Conservation (phyloP, 2,329 filamentous ascomycete species). For the Endoconidiophora laricicola region DNA sequence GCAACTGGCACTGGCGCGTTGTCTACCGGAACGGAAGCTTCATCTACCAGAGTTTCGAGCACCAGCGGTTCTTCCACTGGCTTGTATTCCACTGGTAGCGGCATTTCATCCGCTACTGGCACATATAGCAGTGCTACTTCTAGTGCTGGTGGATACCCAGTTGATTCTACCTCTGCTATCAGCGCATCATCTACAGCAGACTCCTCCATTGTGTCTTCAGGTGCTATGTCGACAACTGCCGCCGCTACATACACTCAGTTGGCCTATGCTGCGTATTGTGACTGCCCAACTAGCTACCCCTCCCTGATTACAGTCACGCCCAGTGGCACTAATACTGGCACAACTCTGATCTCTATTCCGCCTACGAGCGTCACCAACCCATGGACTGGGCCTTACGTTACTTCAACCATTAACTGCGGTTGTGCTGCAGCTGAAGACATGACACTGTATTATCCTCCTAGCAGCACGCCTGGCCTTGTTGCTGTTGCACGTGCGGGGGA, state of each 20-base stretch:
- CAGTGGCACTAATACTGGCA: slow-evolving; percentile 6
- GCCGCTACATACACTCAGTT: not conserved
- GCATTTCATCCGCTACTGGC: not conserved
- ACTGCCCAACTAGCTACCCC: slow-evolving; percentile 7
- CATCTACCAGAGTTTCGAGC: not conserved
- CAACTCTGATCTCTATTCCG: slow-evolving; percentile 6
- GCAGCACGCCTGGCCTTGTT: slow-evolving; percentile 1
- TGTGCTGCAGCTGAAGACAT: slow-evolving; percentile 1
- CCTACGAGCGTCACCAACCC: slow-evolving; percentile 9
- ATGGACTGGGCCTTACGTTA: slow-evolving; percentile 6
- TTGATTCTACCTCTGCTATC: not conserved
- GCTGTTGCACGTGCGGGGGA: not conserved
- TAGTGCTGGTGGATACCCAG: not conserved
- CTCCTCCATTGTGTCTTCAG: not conserved
- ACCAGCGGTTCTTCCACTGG: not conserved
- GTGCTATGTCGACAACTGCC: not conserved
- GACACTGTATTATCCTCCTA: slow-evolving; percentile 10
- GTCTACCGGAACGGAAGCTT: not conserved
- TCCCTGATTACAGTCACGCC: slow-evolving; percentile 7
- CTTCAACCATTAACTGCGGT: slow-evolving; percentile 6
- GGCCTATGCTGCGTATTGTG: slow-evolving; percentile 7
- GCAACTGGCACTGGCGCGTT: slow-evolving; percentile 1
- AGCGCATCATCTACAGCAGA: not conserved
- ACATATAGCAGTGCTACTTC: not conserved
- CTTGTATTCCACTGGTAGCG: not conserved